Percentiles rank a stretch among this genome's conserved stretches.
phyloP scores from a whole-genome alignment of 2,329 filamentous ascomycete genomes.

The Calonectria fujianensis region DNA sequence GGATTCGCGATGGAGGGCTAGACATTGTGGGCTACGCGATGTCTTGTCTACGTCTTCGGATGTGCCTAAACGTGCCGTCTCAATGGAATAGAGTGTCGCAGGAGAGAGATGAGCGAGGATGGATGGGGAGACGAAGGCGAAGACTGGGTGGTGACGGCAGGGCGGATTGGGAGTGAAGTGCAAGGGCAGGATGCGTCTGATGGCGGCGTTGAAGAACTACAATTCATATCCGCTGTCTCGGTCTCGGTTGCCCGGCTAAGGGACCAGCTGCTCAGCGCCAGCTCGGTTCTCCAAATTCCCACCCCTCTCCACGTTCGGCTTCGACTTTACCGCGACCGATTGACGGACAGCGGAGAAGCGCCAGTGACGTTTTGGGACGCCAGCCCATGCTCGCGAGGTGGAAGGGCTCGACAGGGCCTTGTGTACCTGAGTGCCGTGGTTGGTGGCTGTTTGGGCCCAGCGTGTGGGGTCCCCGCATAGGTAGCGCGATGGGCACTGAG shows the following conservation, averaged over 20 bases:
- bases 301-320: constrained; percentile 33
- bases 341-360: constrained; percentile 36
- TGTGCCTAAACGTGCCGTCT: neutral
- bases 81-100: neutral
- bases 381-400: constrained; percentile 40
- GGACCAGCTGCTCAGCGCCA: constrained; percentile 38
- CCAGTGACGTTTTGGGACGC: constrained; percentile 48
- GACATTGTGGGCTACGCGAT: constrained; percentile 71
- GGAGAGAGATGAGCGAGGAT: neutral
- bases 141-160: neutral
- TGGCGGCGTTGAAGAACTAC: constrained; percentile 25
- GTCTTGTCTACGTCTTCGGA: constrained; percentile 33
- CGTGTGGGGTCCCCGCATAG: constrained; percentile 25
- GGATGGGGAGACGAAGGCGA: constrained; percentile 9
- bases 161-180: neutral
- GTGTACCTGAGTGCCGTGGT: neutral
- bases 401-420: constrained; percentile 32
- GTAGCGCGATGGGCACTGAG: neutral
- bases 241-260: constrained; percentile 56
- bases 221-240: constrained; percentile 55
- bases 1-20: constrained; percentile 76
- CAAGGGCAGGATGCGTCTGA: neutral
- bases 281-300: constrained; percentile 53
- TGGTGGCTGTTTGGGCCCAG: constrained; percentile 6
- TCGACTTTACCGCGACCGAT: constrained; percentile 29